Evolutionary conservation across 495 filamentous ascomycete species (phyloP).

Genomic region (Talaromyces adpressus): DNA sequence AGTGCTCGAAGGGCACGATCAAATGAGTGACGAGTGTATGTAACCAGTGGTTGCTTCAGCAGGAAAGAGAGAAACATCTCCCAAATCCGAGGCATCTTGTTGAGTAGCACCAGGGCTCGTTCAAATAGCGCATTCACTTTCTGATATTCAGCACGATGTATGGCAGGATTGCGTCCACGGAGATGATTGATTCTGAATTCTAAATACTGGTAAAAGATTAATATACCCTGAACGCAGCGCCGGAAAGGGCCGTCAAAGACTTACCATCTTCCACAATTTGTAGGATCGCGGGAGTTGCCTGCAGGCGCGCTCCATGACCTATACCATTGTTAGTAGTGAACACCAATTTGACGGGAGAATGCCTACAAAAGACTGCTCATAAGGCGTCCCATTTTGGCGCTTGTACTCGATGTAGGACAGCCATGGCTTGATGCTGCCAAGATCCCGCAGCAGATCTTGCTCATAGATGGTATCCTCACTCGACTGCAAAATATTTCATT

Average conservation of each 20-base stretch:
- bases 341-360: background rate
- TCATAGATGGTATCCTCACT: constrained; percentile 92
- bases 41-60: constrained; percentile 84
- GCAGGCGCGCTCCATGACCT: constrained; percentile 82
- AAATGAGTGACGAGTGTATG: constrained; percentile 84
- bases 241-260: constrained; percentile 10
- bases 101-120: constrained; percentile 84
- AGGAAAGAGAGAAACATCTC: constrained; percentile 95
- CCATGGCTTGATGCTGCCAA: constrained; percentile 89
- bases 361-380: constrained; percentile 85
- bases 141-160: constrained; percentile 71
- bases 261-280: constrained; percentile 97
- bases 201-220: constrained; percentile 56
- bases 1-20: constrained; percentile 89
- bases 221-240: background rate
- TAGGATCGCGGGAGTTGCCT: constrained; percentile 86
- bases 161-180: constrained; percentile 73
- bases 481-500: constrained; percentile 35
- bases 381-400: constrained; percentile 72
- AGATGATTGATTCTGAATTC: constrained; percentile 79
- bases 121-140: constrained; percentile 97
- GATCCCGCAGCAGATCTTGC: constrained; percentile 85
- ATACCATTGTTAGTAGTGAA: background rate
- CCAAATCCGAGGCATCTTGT: constrained; percentile 99
- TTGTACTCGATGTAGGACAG: constrained; percentile 92